phyloP scores from a whole-genome alignment of 1,139 yeast genomes.

The Candida buenavistaensis region DNA sequence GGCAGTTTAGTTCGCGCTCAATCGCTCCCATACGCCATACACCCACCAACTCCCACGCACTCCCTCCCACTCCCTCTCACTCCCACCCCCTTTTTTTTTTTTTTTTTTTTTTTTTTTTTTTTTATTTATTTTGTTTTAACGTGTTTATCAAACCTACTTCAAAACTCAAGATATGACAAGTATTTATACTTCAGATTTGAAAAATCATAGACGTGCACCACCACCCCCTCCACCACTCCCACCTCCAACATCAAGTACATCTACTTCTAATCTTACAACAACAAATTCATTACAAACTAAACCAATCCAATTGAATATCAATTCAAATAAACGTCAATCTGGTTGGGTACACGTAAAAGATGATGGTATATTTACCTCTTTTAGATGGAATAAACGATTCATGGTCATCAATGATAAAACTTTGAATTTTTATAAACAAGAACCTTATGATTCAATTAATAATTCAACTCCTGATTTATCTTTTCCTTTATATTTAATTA shows the following conservation, averaged over 20 bases:
- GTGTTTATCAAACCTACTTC: too few species aligned
- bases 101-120: too few species aligned
- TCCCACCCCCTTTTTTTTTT: too few species aligned
- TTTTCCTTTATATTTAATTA: conserved; percentile 42
- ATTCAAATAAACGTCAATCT: conserved; percentile 34
- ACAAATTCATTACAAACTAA: conserved; percentile 13
- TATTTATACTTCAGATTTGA: conserved; percentile 47
- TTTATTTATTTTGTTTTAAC: too few species aligned
- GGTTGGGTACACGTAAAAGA: conserved; percentile 95
- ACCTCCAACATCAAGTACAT: not conserved
- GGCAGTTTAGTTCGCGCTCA: too few species aligned
- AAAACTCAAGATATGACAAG: too few species aligned
- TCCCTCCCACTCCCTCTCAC: too few species aligned
- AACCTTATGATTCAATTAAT: conserved; percentile 31
- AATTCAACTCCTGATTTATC: conserved; percentile 36
- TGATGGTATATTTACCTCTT: conserved; percentile 77
- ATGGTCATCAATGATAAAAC: conserved; percentile 75
- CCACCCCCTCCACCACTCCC: conserved; percentile 28
- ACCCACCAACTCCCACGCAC: too few species aligned
- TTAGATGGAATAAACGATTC: conserved; percentile 89
- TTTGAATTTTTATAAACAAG: conserved; percentile 73
- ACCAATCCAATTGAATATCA: conserved; percentile 22
- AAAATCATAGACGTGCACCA: conserved; percentile 48
- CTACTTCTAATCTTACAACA: conserved; percentile 1
- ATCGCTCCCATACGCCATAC: too few species aligned